These are phyloP conservation scores for Beauveria rudraprayagi DNA, from an alignment of 2,329 filamentous ascomycete genomes.

Conservation along the genomic window DNA sequence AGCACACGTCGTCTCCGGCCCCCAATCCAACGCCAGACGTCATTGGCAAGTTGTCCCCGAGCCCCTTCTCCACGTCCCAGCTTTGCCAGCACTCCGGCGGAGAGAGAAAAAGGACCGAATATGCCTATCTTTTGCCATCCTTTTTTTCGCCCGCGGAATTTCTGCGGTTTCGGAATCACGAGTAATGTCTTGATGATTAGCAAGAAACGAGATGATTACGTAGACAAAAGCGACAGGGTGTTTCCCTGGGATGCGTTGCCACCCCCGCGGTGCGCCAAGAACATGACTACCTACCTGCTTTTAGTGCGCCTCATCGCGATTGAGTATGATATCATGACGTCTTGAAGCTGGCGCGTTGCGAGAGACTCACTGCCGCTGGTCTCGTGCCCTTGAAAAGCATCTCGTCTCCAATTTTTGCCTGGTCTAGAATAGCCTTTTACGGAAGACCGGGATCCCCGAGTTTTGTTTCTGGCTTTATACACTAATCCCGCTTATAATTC, in stretches of 20 bases:
- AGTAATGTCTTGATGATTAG: not conserved
- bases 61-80: not conserved
- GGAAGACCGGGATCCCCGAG: not conserved
- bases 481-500: not conserved
- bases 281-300: not conserved
- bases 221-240: not conserved
- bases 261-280: not conserved
- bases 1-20: not conserved
- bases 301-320: not conserved
- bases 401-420: not conserved
- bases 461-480: not conserved
- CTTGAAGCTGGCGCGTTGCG: not conserved
- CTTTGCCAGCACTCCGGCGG: not conserved
- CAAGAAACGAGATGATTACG: not conserved
- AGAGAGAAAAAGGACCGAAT: not conserved
- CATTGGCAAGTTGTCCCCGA: not conserved
- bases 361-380: not conserved
- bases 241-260: no score
- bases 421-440: not conserved
- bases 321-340: slow-evolving; percentile 6
- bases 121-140: not conserved
- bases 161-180: not conserved
- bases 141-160: not conserved
- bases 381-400: not conserved
- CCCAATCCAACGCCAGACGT: not conserved